A percentile compares a stretch with the other conserved stretches of the same genome.
Conservation (phyloP, 1,139 yeast species). For the Zygoascus hellenicus region DNA sequence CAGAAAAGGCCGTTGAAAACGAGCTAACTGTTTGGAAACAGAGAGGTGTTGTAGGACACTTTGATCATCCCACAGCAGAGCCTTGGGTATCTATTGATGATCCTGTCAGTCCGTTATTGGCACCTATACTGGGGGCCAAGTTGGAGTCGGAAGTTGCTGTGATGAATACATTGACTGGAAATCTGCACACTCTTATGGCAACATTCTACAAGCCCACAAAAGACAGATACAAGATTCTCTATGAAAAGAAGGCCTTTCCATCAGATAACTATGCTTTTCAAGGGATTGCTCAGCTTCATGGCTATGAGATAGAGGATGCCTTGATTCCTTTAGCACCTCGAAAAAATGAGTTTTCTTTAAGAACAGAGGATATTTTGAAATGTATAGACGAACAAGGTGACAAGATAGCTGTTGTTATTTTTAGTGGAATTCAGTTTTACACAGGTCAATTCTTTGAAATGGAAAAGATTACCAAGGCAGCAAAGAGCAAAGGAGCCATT, state of each 20-base stretch:
- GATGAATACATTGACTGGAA: slow-evolving; percentile 81
- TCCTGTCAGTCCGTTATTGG: slow-evolving; percentile 62
- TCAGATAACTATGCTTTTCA: slow-evolving; percentile 84
- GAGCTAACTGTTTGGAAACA: slow-evolving; percentile 79
- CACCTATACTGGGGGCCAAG: slow-evolving; percentile 70
- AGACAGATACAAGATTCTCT: slow-evolving; percentile 60
- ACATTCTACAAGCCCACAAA: slow-evolving; percentile 69
- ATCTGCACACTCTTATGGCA: slow-evolving; percentile 66
- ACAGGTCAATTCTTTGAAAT: slow-evolving; percentile 87
- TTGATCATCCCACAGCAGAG: slow-evolving; percentile 48
- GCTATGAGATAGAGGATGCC: slow-evolving; percentile 50
- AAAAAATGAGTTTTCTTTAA: slow-evolving; percentile 48
- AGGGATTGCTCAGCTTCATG: slow-evolving; percentile 63
- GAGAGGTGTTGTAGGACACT: slow-evolving; percentile 82
- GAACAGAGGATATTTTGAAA: slow-evolving; percentile 57
- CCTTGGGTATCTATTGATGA: slow-evolving; percentile 81
- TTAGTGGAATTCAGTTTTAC: slow-evolving; percentile 88
- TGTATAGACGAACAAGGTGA: slow-evolving; percentile 55
- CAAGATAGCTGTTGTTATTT: slow-evolving; percentile 64
- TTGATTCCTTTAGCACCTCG: slow-evolving; percentile 61
- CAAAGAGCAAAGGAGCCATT: slow-evolving; percentile 48
- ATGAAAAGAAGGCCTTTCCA: slow-evolving; percentile 86
- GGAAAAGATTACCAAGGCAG: slow-evolving; percentile 54
- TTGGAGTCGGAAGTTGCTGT: slow-evolving; percentile 65
- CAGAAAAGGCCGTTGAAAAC: slow-evolving; percentile 50